Conservation (phyloP, 1,284 basidiomycete genomes). For the Austroboletus niveus region DNA sequence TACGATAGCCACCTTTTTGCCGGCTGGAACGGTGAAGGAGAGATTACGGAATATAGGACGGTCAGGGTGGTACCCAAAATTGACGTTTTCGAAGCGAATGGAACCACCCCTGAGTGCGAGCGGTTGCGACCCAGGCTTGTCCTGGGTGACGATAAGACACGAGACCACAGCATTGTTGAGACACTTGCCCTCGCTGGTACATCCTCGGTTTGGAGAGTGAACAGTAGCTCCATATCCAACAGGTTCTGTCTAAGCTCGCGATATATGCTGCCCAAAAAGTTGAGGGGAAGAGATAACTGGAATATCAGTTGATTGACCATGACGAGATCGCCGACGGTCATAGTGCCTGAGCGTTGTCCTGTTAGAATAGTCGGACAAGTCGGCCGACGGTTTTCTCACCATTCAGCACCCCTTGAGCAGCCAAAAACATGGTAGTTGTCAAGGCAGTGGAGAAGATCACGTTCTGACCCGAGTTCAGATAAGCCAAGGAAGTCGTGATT, state of each 20-base stretch:
- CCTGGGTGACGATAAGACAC: slow-evolving; percentile 42
- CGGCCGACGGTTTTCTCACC: slow-evolving; percentile 43
- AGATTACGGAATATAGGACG: slow-evolving; percentile 89
- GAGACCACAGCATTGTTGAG: neutral
- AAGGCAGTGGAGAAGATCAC: slow-evolving; percentile 92
- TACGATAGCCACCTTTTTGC: slow-evolving; percentile 94
- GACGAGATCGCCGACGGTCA: slow-evolving; percentile 97
- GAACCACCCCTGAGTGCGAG: slow-evolving; percentile 78
- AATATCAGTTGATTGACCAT: slow-evolving; percentile 99
- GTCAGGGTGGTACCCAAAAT: slow-evolving; percentile 87
- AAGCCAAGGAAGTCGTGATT: slow-evolving; percentile 92
- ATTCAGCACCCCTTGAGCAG: slow-evolving; percentile 90
- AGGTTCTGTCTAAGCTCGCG: slow-evolving; percentile 94
- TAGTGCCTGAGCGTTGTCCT: slow-evolving; percentile 62
- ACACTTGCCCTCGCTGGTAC: slow-evolving; percentile 61
- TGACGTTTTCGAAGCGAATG: slow-evolving; percentile 91
- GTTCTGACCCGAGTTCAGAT: slow-evolving; percentile 95
- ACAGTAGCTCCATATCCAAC: slow-evolving; percentile 95
- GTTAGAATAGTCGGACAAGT: neutral
- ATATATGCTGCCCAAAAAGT: slow-evolving; percentile 97
- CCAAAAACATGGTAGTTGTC: slow-evolving; percentile 95
- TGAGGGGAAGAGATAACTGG: slow-evolving; percentile 93
- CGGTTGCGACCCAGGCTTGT: slow-evolving; percentile 66
- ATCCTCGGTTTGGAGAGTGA: slow-evolving; percentile 87
- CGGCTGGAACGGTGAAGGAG: slow-evolving; percentile 92